A percentile compares a stretch with the other conserved stretches of the same genome.
Evolutionary conservation across 1,284 basidiomycete species (phyloP).

Genomic region (Baeospora myosura): DNA sequence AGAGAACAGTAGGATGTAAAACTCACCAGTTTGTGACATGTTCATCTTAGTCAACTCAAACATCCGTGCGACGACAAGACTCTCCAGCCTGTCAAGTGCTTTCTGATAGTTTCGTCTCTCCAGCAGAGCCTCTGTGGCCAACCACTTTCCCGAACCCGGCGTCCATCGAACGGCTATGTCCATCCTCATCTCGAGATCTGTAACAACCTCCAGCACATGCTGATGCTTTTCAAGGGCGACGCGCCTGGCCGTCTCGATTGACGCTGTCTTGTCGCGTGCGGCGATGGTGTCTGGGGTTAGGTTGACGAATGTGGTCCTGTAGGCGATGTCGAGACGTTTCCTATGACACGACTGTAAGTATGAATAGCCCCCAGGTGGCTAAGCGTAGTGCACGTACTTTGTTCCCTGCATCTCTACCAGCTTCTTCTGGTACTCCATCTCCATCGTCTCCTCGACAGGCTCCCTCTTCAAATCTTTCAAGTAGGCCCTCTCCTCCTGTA

Average conservation of each 20-base stretch:
- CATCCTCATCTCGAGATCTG: not conserved
- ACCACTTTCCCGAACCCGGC: conserved; percentile 3
- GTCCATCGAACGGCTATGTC: conserved; percentile 8
- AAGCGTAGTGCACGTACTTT: not conserved
- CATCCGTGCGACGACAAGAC: not conserved
- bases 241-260: not conserved
- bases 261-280: not conserved
- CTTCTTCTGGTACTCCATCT: not conserved
- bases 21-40: conserved; percentile 3
- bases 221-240: not conserved
- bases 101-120: not conserved
- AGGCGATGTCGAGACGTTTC: not conserved
- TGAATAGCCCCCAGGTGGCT: not conserved
- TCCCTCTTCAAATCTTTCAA: not conserved
- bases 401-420: not conserved
- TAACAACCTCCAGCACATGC: not conserved
- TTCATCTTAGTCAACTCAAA: conserved; percentile 6
- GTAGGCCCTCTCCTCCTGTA: not conserved
- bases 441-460: not conserved
- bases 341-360: not conserved
- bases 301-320: not conserved
- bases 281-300: not conserved
- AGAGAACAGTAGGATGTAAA: not conserved
- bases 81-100: conserved; percentile 6
- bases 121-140: not conserved